A percentile compares a stretch with the other conserved stretches of the same genome.
These are phyloP conservation scores for Trichosanthes truncata DNA, from an alignment of 306 rosid genomes.

Conservation along the genomic window DNA sequence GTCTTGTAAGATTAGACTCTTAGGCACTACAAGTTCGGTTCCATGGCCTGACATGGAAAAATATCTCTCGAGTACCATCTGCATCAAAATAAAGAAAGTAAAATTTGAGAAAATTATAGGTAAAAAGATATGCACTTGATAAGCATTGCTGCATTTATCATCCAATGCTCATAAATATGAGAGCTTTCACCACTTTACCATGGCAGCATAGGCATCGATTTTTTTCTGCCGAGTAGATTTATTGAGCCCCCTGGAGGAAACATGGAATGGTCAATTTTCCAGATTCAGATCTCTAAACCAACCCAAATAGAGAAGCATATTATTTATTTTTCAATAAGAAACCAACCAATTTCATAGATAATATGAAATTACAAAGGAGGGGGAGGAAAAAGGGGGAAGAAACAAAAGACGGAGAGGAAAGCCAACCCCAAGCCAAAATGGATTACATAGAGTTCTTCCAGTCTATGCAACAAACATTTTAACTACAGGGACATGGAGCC, in stretches of 20 bases:
- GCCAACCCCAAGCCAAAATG: not conserved
- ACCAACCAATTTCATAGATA: not conserved
- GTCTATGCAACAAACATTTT: not conserved
- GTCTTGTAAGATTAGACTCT: conserved; percentile 44
- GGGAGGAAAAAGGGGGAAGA: not conserved
- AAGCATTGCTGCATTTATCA: not conserved
- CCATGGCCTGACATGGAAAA: conserved; percentile 57
- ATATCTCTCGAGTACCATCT: conserved; percentile 87
- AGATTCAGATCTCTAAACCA: not conserved
- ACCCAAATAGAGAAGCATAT: not conserved
- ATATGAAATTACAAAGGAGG: not conserved
- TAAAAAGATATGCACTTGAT: not conserved
- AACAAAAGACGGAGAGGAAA: not conserved
- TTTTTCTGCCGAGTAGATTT: conserved; percentile 26
- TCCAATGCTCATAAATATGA: not conserved
- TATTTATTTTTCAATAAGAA: not conserved
- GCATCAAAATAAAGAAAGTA: not conserved
- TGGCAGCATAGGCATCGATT: conserved; percentile 41
- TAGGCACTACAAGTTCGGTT: conserved; percentile 73
- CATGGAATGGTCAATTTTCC: not conserved
- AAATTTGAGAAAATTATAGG: not conserved
- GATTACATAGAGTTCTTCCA: not conserved
- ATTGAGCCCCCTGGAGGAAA: conserved; percentile 29
- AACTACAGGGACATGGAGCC: not conserved
- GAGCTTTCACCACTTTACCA: conserved; percentile 21